Evolutionary conservation across 306 rosid species (phyloP).

Genomic region (Phaseolus lunatus): DNA sequence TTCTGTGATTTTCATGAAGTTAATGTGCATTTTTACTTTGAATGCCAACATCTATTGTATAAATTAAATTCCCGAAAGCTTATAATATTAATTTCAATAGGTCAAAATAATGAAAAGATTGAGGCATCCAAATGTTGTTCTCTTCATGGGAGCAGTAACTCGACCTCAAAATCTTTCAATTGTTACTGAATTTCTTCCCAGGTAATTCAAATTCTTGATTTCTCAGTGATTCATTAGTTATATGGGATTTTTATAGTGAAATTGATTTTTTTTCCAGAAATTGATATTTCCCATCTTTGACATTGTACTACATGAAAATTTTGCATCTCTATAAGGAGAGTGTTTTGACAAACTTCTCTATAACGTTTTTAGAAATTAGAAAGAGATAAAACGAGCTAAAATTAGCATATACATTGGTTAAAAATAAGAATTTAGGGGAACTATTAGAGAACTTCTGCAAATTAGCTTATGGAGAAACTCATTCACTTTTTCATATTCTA

Average conservation of each 20-base stretch:
- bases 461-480: too few relatives aligned
- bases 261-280: slow-evolving; percentile 33
- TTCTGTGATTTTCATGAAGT: too few relatives aligned
- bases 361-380: too few relatives aligned
- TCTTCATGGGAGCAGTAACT: slow-evolving; percentile 98
- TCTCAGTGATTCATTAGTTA: slow-evolving; percentile 21
- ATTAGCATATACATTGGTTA: too few relatives aligned
- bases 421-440: too few relatives aligned
- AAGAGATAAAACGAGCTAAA: too few relatives aligned
- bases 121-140: slow-evolving; percentile 99
- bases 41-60: slow-evolving; percentile 1
- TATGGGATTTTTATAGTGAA: slow-evolving; percentile 19
- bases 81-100: slow-evolving; percentile 60
- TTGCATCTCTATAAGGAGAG: slow-evolving; percentile 7
- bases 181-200: slow-evolving; percentile 97
- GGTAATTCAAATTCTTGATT: slow-evolving; percentile 60
- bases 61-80: slow-evolving; percentile 35
- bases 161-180: slow-evolving; percentile 96
- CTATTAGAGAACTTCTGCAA: too few relatives aligned
- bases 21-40: too few relatives aligned
- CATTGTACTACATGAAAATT: slow-evolving; percentile 10
- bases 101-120: slow-evolving; percentile 88
- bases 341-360: too few relatives aligned
- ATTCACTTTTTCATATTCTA: too few relatives aligned
- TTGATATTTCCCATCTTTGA: slow-evolving; percentile 21